These are phyloP conservation scores for Aspergillus phoenicis DNA, from an alignment of 2,329 filamentous ascomycete species.

Conservation along the genomic window DNA sequence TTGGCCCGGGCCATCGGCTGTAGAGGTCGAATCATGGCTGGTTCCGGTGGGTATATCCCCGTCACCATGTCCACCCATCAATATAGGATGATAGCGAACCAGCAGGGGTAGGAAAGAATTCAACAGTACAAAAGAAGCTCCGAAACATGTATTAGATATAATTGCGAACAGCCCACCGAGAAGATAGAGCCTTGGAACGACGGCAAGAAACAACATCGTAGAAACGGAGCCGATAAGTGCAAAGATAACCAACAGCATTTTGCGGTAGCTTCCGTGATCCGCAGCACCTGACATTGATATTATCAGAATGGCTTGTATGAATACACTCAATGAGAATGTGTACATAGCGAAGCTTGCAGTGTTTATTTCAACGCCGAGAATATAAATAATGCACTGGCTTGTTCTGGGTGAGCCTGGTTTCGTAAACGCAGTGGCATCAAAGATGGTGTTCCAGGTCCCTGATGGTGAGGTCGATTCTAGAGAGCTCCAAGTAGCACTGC, in stretches of 20 bases:
- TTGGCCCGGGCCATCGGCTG: neutral
- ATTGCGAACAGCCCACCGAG: slow-evolving; percentile 83
- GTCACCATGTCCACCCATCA: slow-evolving; percentile 37
- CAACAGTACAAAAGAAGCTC: slow-evolving; percentile 89
- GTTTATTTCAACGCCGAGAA: slow-evolving; percentile 85
- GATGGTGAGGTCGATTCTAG: slow-evolving; percentile 9
- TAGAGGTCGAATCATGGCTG: slow-evolving; percentile 15
- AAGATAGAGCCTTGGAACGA: slow-evolving; percentile 74
- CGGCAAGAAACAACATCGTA: slow-evolving; percentile 85
- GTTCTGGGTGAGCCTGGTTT: slow-evolving; percentile 32
- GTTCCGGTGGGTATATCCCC: neutral
- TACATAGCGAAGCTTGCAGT: slow-evolving; percentile 98
- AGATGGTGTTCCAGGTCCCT: neutral
- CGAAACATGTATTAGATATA: slow-evolving; percentile 89
- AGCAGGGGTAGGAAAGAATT: slow-evolving; percentile 94
- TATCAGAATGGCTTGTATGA: slow-evolving; percentile 85
- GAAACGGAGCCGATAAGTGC: slow-evolving; percentile 77
- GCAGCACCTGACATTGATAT: slow-evolving; percentile 96
- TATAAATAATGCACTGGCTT: slow-evolving; percentile 77
- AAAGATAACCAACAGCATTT: slow-evolving; percentile 82
- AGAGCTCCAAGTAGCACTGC: slow-evolving; percentile 63
- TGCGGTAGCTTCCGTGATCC: slow-evolving; percentile 90
- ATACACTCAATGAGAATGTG: slow-evolving; percentile 89
- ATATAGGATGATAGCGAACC: slow-evolving; percentile 76
- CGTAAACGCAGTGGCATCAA: slow-evolving; percentile 20